Percentiles rank a stretch among this genome's conserved stretches.
Evolutionary conservation across 2,329 filamentous ascomycete species (phyloP).

Genomic region (Aspergillus viridinutans): DNA sequence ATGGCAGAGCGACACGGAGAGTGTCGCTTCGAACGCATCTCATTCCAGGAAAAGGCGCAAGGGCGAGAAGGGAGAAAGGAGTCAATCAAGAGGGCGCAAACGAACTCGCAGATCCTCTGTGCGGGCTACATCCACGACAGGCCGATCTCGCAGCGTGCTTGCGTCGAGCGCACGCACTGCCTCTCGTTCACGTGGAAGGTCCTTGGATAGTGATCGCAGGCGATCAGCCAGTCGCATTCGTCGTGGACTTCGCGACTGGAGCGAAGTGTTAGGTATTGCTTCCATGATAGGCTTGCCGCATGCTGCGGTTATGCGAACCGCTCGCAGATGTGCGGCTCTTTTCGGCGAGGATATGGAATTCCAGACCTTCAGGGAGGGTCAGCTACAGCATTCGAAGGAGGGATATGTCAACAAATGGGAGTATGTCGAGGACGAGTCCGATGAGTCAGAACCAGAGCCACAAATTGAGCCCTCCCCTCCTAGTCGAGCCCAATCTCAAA

Average conservation of each 20-base stretch:
- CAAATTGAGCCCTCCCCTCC: neutral
- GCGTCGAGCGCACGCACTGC: slow-evolving; percentile 5
- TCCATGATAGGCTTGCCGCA: slow-evolving; percentile 67
- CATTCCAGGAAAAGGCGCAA: slow-evolving; percentile 10
- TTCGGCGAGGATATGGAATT: slow-evolving; percentile 71
- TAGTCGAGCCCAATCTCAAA: slow-evolving; percentile 4
- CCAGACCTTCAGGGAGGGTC: slow-evolving; percentile 49
- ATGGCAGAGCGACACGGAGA: slow-evolving; percentile 27
- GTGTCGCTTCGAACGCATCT: slow-evolving; percentile 13
- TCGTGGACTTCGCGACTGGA: slow-evolving; percentile 67
- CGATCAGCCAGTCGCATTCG: slow-evolving; percentile 8
- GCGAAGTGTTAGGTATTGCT: slow-evolving; percentile 75
- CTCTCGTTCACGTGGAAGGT: slow-evolving; percentile 13
- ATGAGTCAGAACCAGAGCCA: slow-evolving; percentile 5
- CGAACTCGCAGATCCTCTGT: slow-evolving; percentile 14
- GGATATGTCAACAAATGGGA: slow-evolving; percentile 19
- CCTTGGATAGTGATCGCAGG: slow-evolving; percentile 11
- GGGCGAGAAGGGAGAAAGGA: slow-evolving; percentile 5
- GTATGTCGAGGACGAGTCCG: slow-evolving; percentile 33
- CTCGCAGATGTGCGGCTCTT: slow-evolving; percentile 68
- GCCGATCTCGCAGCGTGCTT: slow-evolving; percentile 6
- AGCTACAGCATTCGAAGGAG: slow-evolving; percentile 15
- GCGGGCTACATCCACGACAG: slow-evolving; percentile 1
- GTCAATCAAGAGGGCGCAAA: slow-evolving; percentile 24
- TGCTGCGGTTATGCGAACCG: slow-evolving; percentile 62